Conservation (phyloP, 176 grass and related monocot species). For the Areca catechu region DNA sequence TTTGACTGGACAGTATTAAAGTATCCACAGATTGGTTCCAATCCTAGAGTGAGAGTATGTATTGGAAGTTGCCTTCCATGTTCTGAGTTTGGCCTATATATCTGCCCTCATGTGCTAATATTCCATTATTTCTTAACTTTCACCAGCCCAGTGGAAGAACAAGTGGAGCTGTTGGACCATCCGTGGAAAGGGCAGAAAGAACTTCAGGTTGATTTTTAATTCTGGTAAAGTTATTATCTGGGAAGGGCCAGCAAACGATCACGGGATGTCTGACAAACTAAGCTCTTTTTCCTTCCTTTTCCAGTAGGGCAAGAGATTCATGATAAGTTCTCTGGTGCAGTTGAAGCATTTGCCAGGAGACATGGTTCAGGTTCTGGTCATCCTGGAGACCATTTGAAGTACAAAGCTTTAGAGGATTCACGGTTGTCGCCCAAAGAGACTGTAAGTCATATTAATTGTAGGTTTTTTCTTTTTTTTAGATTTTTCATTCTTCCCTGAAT, state of each 20-base stretch:
- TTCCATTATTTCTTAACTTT: conserved; percentile 10
- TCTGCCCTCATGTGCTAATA: conserved; percentile 6
- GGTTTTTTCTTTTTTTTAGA: too few relatives aligned
- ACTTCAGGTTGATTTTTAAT: conserved; percentile 33
- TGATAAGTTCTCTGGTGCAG: conserved; percentile 79
- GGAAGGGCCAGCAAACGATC: too few relatives aligned
- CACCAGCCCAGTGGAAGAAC: conserved; percentile 50
- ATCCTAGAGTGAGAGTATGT: conserved; percentile 54
- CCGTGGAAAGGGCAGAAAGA: conserved; percentile 54
- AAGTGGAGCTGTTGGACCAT: conserved; percentile 43
- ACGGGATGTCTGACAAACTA: too few relatives aligned
- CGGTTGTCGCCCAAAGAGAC: conserved; percentile 53
- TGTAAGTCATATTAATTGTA: conserved; percentile 15
- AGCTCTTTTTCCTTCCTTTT: conserved; percentile 8
- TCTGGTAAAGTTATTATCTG: too few relatives aligned
- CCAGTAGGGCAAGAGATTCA: conserved; percentile 86
- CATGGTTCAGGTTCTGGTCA: conserved; percentile 36
- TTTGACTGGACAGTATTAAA: conserved; percentile 88
- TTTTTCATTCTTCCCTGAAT: too few relatives aligned
- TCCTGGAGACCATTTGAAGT: conserved; percentile 44
- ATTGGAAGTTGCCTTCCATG: background rate
- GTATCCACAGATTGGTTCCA: conserved; percentile 52
- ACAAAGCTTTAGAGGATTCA: conserved; percentile 62
- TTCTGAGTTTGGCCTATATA: background rate
- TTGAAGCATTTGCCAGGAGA: conserved; percentile 89